A percentile compares a stretch with the other conserved stretches of the same genome.
Evolutionary conservation across 2,329 filamentous ascomycete species (phyloP).

Genomic region (Chrysoporthe austroafricana): DNA sequence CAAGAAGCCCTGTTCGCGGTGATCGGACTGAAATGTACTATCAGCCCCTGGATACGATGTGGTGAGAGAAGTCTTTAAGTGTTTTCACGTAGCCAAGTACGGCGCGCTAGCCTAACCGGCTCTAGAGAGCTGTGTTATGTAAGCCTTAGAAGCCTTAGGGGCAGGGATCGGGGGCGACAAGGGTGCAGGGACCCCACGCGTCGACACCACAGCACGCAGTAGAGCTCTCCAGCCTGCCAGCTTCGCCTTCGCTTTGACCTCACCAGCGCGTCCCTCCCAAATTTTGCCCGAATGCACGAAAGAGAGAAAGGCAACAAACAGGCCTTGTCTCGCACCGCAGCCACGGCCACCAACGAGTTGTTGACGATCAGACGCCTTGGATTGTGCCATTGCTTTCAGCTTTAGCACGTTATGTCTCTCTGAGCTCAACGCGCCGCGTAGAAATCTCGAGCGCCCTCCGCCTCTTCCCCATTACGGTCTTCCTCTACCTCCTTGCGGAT

Average conservation of each 20-base stretch:
- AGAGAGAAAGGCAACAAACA: not conserved
- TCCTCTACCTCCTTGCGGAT: not conserved
- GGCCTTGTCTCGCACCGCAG: not conserved
- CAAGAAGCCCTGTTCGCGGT: no score
- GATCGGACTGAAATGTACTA: no score
- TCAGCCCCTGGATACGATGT: not conserved
- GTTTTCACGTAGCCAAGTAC: no score
- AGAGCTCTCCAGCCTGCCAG: slow-evolving; percentile 4
- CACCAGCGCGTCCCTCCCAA: slow-evolving; percentile 4
- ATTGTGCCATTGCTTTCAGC: not conserved
- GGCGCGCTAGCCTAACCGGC: no score
- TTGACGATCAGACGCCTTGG: not conserved
- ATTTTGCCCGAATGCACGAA: slow-evolving; percentile 6
- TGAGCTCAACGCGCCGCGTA: slow-evolving; percentile 5
- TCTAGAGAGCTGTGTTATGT: not conserved
- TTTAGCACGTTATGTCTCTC: slow-evolving; percentile 18
- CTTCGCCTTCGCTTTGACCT: not conserved
- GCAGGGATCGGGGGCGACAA: not conserved
- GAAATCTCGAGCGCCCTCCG: slow-evolving; percentile 2
- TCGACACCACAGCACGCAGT: not conserved
- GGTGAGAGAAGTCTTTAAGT: not conserved
- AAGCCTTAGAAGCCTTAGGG: not conserved
- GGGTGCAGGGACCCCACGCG: not conserved
- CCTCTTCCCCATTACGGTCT: not conserved
- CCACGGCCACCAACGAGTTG: not conserved